Evolutionary conservation across 2,329 filamentous ascomycete species (phyloP).

Genomic region (Sporothrix schenckii): DNA sequence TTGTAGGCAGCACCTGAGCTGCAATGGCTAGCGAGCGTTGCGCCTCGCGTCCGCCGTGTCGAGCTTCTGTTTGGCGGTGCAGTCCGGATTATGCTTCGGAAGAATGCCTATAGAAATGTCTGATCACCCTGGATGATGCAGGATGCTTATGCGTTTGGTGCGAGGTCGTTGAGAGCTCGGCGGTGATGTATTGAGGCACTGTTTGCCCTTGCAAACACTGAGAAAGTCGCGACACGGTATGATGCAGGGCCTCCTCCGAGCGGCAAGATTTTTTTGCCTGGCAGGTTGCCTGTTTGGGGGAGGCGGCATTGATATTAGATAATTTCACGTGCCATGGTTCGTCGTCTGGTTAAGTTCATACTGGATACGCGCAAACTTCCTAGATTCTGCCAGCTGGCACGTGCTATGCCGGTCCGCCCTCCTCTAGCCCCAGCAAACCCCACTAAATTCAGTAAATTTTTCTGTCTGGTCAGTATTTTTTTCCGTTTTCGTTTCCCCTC

Average conservation of each 20-base stretch:
- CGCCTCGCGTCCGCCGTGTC: slow-evolving; percentile 18
- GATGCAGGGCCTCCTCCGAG: background rate
- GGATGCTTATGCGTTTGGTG: background rate
- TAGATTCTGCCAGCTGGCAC: slow-evolving; percentile 29
- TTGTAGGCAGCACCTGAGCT: slow-evolving; percentile 9
- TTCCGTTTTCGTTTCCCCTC: slow-evolving; percentile 33
- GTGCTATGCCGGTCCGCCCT: slow-evolving; percentile 3
- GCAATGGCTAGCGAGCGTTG: slow-evolving; percentile 25
- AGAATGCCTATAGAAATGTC: background rate
- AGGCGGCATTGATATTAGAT: slow-evolving; percentile 9
- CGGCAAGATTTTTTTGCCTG: slow-evolving; percentile 28
- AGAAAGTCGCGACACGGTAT: slow-evolving; percentile 25
- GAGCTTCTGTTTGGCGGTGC: background rate
- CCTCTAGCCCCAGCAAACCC: slow-evolving; percentile 30
- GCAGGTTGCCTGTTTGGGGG: slow-evolving; percentile 6
- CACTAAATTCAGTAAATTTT: slow-evolving; percentile 34
- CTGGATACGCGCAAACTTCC: background rate
- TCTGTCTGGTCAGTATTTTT: slow-evolving; percentile 30
- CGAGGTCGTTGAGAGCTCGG: slow-evolving; percentile 13
- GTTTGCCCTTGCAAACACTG: slow-evolving; percentile 15
- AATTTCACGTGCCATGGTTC: background rate
- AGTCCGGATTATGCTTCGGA: background rate
- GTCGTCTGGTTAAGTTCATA: background rate
- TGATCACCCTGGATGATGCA: slow-evolving; percentile 9
- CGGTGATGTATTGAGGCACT: slow-evolving; percentile 21